Evolutionary conservation across 352 stramenopile genomes (phyloP).

Genomic region (Phytophthora fragariae): DNA sequence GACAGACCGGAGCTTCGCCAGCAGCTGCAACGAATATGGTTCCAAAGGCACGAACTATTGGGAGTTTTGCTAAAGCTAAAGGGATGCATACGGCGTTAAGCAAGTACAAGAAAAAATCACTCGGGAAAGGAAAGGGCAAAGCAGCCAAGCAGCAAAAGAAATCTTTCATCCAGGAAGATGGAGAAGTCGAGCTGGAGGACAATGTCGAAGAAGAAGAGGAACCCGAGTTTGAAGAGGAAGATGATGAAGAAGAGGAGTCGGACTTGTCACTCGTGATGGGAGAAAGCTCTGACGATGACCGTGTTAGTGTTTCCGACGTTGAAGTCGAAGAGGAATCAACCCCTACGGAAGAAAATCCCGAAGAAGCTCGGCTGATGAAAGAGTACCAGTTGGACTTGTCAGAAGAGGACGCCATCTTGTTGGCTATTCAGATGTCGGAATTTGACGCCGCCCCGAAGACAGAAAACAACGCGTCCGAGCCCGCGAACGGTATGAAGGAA

Average conservation of each 20-base stretch:
- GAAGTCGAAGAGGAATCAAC: slow-evolving; percentile 43
- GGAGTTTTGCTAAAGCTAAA: slow-evolving; percentile 49
- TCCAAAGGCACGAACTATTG: slow-evolving; percentile 45
- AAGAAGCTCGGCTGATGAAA: slow-evolving; percentile 59
- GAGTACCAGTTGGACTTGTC: slow-evolving; percentile 78
- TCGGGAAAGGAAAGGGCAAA: slow-evolving; percentile 31
- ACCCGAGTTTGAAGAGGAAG: slow-evolving; percentile 48
- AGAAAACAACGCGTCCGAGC: not conserved
- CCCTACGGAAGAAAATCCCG: slow-evolving; percentile 32
- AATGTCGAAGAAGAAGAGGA: slow-evolving; percentile 53
- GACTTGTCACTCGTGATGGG: slow-evolving; percentile 55
- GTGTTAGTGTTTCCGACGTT: slow-evolving; percentile 48
- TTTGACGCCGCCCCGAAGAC: slow-evolving; percentile 19
- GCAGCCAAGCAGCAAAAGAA: slow-evolving; percentile 32
- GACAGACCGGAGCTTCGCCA: slow-evolving; percentile 21
- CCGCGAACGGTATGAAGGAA: not conserved
- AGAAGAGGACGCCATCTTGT: slow-evolving; percentile 71
- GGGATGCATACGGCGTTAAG: slow-evolving; percentile 42
- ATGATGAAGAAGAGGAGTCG: slow-evolving; percentile 57
- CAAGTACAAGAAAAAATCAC: slow-evolving; percentile 49
- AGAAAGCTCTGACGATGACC: slow-evolving; percentile 73
- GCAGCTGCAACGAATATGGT: slow-evolving; percentile 15
- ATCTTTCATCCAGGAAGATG: slow-evolving; percentile 41
- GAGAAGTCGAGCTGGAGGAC: slow-evolving; percentile 39
- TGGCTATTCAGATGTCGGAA: slow-evolving; percentile 74